phyloP scores from a whole-genome alignment of 345 rosid genomes.

The Cardamine resedifolia region DNA sequence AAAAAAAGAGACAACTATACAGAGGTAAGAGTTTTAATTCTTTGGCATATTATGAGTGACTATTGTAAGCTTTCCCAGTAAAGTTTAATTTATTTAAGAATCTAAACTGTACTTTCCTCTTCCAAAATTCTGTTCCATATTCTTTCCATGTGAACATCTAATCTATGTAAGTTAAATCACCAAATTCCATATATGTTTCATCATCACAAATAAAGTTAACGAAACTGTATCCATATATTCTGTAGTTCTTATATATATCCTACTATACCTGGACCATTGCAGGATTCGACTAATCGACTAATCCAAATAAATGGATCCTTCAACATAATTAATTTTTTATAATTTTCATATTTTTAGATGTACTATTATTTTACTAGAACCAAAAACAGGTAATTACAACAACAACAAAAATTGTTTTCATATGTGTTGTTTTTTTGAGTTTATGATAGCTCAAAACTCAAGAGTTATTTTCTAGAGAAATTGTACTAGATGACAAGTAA shows the following conservation, averaged over 20 bases:
- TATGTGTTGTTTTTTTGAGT: neutral
- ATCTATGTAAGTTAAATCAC: constrained; percentile 20
- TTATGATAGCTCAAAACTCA: neutral
- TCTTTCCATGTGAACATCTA: constrained; percentile 31
- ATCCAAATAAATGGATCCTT: neutral
- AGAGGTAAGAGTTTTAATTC: neutral
- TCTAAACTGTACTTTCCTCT: constrained; percentile 4
- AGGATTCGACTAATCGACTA: constrained; percentile 6
- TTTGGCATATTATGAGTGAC: constrained; percentile 10
- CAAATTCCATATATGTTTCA: constrained; percentile 24
- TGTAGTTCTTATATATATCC: constrained; percentile 5
- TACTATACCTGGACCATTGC: neutral
- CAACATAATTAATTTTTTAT: too few relatives aligned
- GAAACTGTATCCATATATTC: neutral
- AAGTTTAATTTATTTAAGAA: constrained; percentile 9
- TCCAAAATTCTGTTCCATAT: constrained; percentile 10
- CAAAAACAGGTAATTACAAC: neutral
- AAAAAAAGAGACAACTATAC: neutral
- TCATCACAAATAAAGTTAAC: neutral
- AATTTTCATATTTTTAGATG: too few relatives aligned
- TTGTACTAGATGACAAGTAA: neutral
- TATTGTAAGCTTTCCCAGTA: neutral
- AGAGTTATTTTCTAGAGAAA: neutral
- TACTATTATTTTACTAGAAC: neutral
- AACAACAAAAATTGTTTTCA: neutral